Evolutionary conservation across 441 rosid genomes (phyloP), one percentile per base, ranked within the genome.

Genomic region (Adansonia madagascariensis): DNA sequence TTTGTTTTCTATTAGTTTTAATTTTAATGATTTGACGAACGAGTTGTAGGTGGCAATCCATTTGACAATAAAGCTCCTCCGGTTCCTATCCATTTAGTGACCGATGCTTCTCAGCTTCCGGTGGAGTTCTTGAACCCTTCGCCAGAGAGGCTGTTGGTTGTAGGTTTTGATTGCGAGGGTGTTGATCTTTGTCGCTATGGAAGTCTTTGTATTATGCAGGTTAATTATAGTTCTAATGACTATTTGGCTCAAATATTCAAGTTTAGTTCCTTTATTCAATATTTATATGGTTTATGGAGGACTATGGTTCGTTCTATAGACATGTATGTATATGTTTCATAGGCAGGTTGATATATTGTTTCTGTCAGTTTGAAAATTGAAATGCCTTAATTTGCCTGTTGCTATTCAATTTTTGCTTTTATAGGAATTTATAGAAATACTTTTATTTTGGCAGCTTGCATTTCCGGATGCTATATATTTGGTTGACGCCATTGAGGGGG

Each of bases 101-200:
- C 88, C 2, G 79, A 84, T 76, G 87, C 95, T 52, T 86, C 88
- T 78, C 93, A 93, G 80, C 98, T 95, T 68, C 99, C 98, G 3
- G 78, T 78, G 82, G 94, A 91, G 44, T 95, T 95, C 83, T 74
- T 93, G 76, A 81, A 88, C 74, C 99, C 99, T 67, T 85, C 90
- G 4, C 83, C 93, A 24, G 89, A 86, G 61, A 86, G 74, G 72
- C 86, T 82, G 41, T 67, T 95, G 81, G 88, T 92, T 73, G 77
- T 93, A 68, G 99, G 98, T 44, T 92, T 95, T 84, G 99, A 95
- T 75, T 95, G 98, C 27, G 98, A 95, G 77, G 99, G 98, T 62
- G 92, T 91, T 77, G 89, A 92, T 82, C 92, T 95, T 1, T 93
- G 97, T 77, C 90, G 98, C 22, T 80, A 84, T 77, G 99, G 99